A percentile compares a stretch with the other conserved stretches of the same genome.
Conservation (phyloP, 805 yeast genomes). For the Kazachstania bromeliacearum region DNA sequence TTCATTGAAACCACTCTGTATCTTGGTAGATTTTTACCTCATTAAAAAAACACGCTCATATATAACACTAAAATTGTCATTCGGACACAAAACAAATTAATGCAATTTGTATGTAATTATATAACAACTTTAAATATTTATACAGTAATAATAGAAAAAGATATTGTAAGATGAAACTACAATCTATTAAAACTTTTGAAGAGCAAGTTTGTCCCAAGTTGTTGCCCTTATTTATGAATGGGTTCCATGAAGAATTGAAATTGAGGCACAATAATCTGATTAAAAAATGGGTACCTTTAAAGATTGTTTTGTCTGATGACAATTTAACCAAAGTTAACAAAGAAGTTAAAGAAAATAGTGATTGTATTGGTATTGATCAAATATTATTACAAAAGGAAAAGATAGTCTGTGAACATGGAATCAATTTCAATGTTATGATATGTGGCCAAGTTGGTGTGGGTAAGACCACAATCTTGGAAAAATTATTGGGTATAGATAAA, state of each 20-base stretch:
- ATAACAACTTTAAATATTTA: too few relatives aligned
- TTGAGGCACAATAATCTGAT: too few relatives aligned
- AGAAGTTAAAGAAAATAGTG: constrained; percentile 4
- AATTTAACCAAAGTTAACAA: too few relatives aligned
- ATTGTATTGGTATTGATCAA: constrained; percentile 19
- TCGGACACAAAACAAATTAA: too few relatives aligned
- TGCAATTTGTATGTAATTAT: too few relatives aligned
- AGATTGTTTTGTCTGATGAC: too few relatives aligned
- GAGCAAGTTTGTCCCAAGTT: background rate
- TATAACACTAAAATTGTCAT: background rate
- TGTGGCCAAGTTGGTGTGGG: constrained; percentile 86
- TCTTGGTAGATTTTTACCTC: constrained; percentile 29
- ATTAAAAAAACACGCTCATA: constrained; percentile 7
- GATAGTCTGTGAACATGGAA: constrained; percentile 44
- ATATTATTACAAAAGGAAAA: constrained; percentile 27
- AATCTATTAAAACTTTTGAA: too few relatives aligned
- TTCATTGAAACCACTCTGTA: constrained; percentile 46
- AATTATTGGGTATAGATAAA: constrained; percentile 50
- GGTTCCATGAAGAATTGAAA: too few relatives aligned
- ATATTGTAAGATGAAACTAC: too few relatives aligned
- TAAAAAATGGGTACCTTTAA: too few relatives aligned
- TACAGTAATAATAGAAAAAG: too few relatives aligned
- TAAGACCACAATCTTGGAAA: constrained; percentile 71
- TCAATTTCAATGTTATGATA: constrained; percentile 70
- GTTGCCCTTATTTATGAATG: too few relatives aligned